These are phyloP conservation scores for Phoma sp. DNA, from an alignment of 2,329 filamentous ascomycete genomes.

Conservation along the genomic window DNA sequence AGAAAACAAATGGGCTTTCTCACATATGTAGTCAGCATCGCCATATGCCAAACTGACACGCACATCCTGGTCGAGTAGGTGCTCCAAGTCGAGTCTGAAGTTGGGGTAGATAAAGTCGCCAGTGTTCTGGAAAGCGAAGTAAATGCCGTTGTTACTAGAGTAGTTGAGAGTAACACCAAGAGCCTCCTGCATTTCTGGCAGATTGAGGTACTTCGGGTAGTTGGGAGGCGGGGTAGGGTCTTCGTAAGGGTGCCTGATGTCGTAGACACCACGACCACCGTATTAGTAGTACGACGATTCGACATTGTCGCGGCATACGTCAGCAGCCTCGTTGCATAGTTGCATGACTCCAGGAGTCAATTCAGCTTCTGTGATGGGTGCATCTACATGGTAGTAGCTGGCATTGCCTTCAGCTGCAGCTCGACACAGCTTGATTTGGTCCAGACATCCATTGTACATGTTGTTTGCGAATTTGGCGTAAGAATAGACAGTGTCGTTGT, in stretches of 20 bases:
- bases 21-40: conserved; percentile 50
- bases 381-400: conserved; percentile 28
- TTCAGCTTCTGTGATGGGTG: conserved; percentile 24
- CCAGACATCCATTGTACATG: conserved; percentile 58
- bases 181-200: conserved; percentile 62
- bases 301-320: conserved; percentile 65
- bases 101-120: conserved; percentile 67
- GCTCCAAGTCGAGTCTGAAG: conserved; percentile 55
- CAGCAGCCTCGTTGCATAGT: conserved; percentile 62
- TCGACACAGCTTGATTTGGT: conserved; percentile 61
- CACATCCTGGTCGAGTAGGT: conserved; percentile 52
- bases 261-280: conserved; percentile 62
- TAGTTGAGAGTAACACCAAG: conserved; percentile 70
- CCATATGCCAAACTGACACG: conserved; percentile 47
- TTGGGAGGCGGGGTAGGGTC: conserved; percentile 64
- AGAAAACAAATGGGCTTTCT: conserved; percentile 23
- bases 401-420: conserved; percentile 48
- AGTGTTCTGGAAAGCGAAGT: conserved; percentile 60
- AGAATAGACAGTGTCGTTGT: conserved; percentile 66
- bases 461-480: conserved; percentile 65
- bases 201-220: conserved; percentile 65
- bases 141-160: conserved; percentile 60
- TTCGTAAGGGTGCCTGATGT: conserved; percentile 55
- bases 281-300: conserved; percentile 64
- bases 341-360: conserved; percentile 42